Evolutionary conservation across 192 early-diverging fungal species (phyloP), one percentile per base, ranked within the genome.

Genomic region (Paraglomus occultum): DNA sequence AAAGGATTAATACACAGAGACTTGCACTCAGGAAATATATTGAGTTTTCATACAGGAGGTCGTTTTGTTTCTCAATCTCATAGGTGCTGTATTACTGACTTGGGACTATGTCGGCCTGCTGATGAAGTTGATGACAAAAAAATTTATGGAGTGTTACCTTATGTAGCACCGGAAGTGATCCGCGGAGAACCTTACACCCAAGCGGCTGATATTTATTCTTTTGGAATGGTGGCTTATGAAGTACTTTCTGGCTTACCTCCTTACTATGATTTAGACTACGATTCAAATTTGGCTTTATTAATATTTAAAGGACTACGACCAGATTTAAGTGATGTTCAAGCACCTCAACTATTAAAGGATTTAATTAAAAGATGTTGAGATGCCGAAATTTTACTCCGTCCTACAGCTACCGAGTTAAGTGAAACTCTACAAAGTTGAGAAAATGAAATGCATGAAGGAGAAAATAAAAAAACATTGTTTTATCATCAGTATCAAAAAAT

Each of bases 111-210:
- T 46, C 61, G 61, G 1, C 61, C 61, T 15, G 61, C 61, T 4
- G 20, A 47, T 64, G 49, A 45, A 64, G 22, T 4, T 23, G 42
- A 20, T 8, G 1, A 14, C 12, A 44, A 64, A 46, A 22, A 22
- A 5, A 38, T 64, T 22, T 64, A 64, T 48, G 61, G 61, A 6
- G 61, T 64, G 15, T 64, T 64, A 48, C 61, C 61, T 31, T 64
- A 64, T 64, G 45, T 62, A 15, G 60, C 44, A 14, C 60, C 60
- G 0, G 60, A 62, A 8, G 60, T 62, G 10, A 18, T 62, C 43
- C n/a, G 20, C 6, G 44, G 44, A 1, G n/a, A 62, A 18, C 11
- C 5, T 6, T 62, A 62, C 22, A 62, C 60, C 5, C 40, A 14
- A 45, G 45, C 44, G 6, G 7, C 39, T 17, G 60, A 62, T 62